These are phyloP conservation scores for Verticillium isaacii DNA, from an alignment of 2,329 filamentous ascomycete species.

Conservation along the genomic window DNA sequence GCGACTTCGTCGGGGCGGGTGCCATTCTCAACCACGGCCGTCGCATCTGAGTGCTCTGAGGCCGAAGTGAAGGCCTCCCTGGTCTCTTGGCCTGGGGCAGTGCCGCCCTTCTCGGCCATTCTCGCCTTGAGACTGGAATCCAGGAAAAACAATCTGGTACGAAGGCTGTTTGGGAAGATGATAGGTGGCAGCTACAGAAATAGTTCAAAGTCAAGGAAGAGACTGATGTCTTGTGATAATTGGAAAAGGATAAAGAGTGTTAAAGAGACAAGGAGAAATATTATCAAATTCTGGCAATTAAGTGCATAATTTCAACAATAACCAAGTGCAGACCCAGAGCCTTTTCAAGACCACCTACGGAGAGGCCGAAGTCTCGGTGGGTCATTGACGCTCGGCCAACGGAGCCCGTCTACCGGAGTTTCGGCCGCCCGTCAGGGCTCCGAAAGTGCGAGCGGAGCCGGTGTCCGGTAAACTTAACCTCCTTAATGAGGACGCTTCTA, in stretches of 20 bases:
- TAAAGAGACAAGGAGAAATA: not conserved
- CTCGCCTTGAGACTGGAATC: not conserved
- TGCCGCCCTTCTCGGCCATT: not conserved
- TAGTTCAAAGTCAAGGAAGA: not conserved
- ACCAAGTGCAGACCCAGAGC: no score
- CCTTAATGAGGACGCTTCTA: no score
- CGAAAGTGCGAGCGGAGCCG: not conserved
- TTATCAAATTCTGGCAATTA: no score
- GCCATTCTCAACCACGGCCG: not conserved
- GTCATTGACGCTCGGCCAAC: not conserved
- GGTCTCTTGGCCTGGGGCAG: not conserved
- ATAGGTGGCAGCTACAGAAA: not conserved
- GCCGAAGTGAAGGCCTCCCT: not conserved
- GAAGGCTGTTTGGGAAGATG: no score
- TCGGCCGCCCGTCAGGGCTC: not conserved
- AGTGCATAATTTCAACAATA: no score
- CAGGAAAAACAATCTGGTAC: no score
- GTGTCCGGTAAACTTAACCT: no score
- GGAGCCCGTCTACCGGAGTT: not conserved
- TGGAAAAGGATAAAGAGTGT: no score
- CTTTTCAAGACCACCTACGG: no score
- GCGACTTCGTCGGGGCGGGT: not conserved
- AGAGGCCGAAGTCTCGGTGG: not conserved
- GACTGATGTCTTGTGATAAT: not conserved
- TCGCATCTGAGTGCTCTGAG: not conserved